phyloP scores from a whole-genome alignment of 371 early-diverging fungal genomes.

The Nematocida sp. region DNA sequence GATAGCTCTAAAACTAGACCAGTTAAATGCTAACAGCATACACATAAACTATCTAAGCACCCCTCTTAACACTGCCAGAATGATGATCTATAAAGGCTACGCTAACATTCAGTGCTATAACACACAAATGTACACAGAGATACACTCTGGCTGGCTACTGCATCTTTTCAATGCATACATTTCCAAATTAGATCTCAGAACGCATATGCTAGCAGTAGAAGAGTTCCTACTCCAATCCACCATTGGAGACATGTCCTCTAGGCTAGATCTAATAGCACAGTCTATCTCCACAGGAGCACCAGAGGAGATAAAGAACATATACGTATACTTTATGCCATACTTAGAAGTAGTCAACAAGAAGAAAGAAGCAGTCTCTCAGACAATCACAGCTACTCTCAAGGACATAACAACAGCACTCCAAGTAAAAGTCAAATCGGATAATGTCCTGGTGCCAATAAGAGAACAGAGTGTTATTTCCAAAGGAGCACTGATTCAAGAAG shows the following conservation, averaged over 20 bases:
- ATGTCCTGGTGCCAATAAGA: conserved; percentile 20
- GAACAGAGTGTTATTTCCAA: conserved; percentile 33
- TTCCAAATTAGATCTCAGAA: neutral
- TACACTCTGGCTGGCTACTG: conserved; percentile 45
- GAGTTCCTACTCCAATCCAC: conserved; percentile 50
- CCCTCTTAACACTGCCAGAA: conserved; percentile 41
- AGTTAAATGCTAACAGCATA: conserved; percentile 23
- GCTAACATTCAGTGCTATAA: conserved; percentile 2
- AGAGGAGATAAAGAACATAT: conserved; percentile 29
- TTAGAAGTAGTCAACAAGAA: conserved; percentile 5
- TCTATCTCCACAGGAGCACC: neutral
- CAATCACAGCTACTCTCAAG: neutral
- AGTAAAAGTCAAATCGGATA: conserved; percentile 4
- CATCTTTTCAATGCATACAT: conserved; percentile 38
- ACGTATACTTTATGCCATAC: conserved; percentile 44
- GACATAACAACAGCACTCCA: conserved; percentile 33
- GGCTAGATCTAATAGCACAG: conserved; percentile 16
- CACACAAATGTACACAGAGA: conserved; percentile 16
- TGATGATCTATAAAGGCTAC: conserved; percentile 32
- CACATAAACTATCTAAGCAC: conserved; percentile 25
- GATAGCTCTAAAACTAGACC: conserved; percentile 4
- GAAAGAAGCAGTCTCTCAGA: conserved; percentile 2
- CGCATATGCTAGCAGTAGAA: conserved; percentile 7
- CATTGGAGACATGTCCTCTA: conserved; percentile 32
- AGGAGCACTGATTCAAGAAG: neutral